phyloP scores from a whole-genome alignment of 2,329 filamentous ascomycete genomes.

The Cladosporium sp. region DNA sequence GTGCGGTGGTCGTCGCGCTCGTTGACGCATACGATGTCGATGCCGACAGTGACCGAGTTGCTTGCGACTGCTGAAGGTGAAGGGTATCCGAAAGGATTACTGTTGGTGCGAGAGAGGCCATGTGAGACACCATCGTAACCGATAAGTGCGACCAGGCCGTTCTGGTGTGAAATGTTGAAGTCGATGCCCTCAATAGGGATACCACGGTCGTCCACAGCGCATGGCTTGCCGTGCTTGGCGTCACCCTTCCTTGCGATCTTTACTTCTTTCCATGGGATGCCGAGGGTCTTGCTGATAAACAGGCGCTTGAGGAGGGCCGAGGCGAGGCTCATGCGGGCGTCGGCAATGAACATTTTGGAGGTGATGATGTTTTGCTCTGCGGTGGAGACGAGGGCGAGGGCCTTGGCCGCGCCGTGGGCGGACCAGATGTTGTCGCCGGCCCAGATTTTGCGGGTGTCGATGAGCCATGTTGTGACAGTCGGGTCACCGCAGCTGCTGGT shows the following conservation, averaged over 20 bases:
- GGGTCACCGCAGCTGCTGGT: slow-evolving; percentile 13
- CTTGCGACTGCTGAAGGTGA: slow-evolving; percentile 29
- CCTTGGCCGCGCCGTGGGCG: slow-evolving; percentile 45
- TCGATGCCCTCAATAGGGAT: slow-evolving; percentile 49
- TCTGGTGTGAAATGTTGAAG: slow-evolving; percentile 81
- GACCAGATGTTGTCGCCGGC: slow-evolving; percentile 47
- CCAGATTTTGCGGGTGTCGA: slow-evolving; percentile 53
- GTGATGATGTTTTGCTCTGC: slow-evolving; percentile 62
- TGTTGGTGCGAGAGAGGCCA: slow-evolving; percentile 28
- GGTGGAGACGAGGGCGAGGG: slow-evolving; percentile 45
- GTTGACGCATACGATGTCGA: slow-evolving; percentile 74
- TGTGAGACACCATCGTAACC: slow-evolving; percentile 47
- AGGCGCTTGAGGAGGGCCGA: slow-evolving; percentile 75
- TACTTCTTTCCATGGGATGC: slow-evolving; percentile 63
- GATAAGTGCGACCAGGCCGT: slow-evolving; percentile 70
- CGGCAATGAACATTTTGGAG: slow-evolving; percentile 53
- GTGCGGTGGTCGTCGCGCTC: slow-evolving; percentile 66
- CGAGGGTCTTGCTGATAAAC: slow-evolving; percentile 61
- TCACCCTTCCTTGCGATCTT: slow-evolving; percentile 57
- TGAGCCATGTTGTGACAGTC: slow-evolving; percentile 50
- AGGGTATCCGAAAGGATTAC: slow-evolving; percentile 33
- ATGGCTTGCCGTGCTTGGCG: slow-evolving; percentile 54
- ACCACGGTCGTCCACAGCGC: slow-evolving; percentile 49
- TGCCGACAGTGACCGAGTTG: slow-evolving; percentile 59
- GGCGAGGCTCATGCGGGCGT: slow-evolving; percentile 73